Evolutionary conservation across 2,329 filamentous ascomycete species (phyloP).

Genomic region (Botryotinia globosa): DNA sequence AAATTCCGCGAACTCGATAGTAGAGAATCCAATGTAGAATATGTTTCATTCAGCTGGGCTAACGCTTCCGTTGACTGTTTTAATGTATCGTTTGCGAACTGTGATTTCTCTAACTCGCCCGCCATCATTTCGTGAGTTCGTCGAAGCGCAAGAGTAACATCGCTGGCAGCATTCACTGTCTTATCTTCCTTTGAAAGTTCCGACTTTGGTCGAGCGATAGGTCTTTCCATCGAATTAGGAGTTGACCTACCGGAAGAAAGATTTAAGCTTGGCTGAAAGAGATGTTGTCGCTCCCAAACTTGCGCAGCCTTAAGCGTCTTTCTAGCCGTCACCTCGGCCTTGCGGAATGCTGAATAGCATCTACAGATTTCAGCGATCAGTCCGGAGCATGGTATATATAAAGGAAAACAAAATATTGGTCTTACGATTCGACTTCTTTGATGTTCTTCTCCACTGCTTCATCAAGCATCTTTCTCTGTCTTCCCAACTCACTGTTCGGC

Average conservation of each 20-base stretch:
- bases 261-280: slow-evolving; percentile 55
- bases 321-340: slow-evolving; percentile 77
- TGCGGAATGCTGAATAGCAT: slow-evolving; percentile 62
- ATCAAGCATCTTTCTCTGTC: slow-evolving; percentile 62
- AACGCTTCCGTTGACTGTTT: slow-evolving; percentile 80
- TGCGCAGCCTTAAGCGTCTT: slow-evolving; percentile 70
- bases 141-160: slow-evolving; percentile 80
- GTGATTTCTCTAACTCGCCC: slow-evolving; percentile 77
- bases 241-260: slow-evolving; percentile 29
- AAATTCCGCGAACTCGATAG: slow-evolving; percentile 72
- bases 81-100: slow-evolving; percentile 87
- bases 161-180: slow-evolving; percentile 69
- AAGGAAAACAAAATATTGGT: background rate
- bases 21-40: slow-evolving; percentile 74
- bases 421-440: slow-evolving; percentile 70
- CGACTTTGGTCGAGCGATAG: slow-evolving; percentile 23
- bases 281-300: slow-evolving; percentile 70
- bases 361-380: slow-evolving; percentile 19
- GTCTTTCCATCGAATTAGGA: slow-evolving; percentile 41
- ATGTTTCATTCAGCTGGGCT: slow-evolving; percentile 75
- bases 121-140: slow-evolving; percentile 86
- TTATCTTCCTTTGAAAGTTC: slow-evolving; percentile 62
- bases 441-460: slow-evolving; percentile 65
- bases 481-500: slow-evolving; percentile 53
- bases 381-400: background rate